Evolutionary conservation across 495 filamentous ascomycete species (phyloP), one percentile per base, ranked within the genome.

Genomic region (Articulospora tetracladia): DNA sequence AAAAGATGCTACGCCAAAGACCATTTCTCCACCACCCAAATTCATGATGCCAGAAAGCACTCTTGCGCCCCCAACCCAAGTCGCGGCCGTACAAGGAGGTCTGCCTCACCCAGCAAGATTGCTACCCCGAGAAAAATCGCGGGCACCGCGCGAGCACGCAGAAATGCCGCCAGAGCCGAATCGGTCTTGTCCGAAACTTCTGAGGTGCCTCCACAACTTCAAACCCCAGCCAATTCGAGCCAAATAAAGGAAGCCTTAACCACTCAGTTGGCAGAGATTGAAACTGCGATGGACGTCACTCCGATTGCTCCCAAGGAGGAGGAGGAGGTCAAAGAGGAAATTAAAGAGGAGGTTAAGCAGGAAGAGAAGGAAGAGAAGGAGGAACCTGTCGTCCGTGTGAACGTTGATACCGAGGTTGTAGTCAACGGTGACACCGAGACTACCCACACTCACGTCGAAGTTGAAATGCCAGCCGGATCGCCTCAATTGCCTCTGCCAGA

Each of bases 381-480:
- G 55, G 82, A 84, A 59, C 73, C 80, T 24, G 83, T 82, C 58
- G 83, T 90, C 57, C 86, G 83, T 69, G 81, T 93, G 24, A 82
- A 88, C 59, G 82, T 92, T 24, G 84, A 88, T 46, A 80, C 88
- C 58, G 84, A 84, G 28, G 83, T 79, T 28, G 79, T 86, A 66
- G 80, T 90, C 3, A 75, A 81, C 36, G 83, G 82, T 23, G 84
- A 86, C 28, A 75, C 82, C 3, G 86, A 88, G 69, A 82, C 84
- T 0, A 86, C 83, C 36, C 82, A 84, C 62, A 96, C 90, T 12
- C 86, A 83, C n/a, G 82, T 96, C 39, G 87, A 87, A 58, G 78
- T 96, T 12, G 90, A 96, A 66, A 74, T 89, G 73, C 88, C 90
- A 12, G 78, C 86, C 13, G 79, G 77, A 13, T 75, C 79, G 12